Evolutionary conservation across 2,329 filamentous ascomycete species (phyloP), one percentile per base, ranked within the genome.

Genomic region (Ramularia collo-cygni): DNA sequence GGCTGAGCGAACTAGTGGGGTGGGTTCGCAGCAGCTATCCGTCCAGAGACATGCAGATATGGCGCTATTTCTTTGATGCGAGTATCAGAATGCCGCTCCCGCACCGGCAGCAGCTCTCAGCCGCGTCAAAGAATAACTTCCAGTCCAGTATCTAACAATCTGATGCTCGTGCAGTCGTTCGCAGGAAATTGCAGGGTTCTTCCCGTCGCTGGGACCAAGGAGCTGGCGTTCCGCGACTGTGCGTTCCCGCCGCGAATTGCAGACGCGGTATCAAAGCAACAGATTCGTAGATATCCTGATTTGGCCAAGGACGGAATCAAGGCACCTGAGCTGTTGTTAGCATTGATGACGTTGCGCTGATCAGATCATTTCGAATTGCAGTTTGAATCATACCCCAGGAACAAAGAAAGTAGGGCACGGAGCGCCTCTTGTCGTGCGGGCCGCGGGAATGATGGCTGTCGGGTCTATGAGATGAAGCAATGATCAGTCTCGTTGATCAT

Each of bases 151-250:
- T 41, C 33, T 45, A 43, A 43, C 34, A 48, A 42, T 51, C 44
- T 48, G 48, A 41, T 48, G 48, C 35, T 50, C 47, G 46, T 52
- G 55, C 56, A 58, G 54, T 52, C 53, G 58, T 61, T 61, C 58
- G 57, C 56, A 60, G 56, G 56, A 60, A 55, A 59, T 61, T 59
- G 56, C 57, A 60, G 56, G 57, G 49, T 54, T 53, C 40, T 54
- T 50, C 44, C 53, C 48, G 55, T 50, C 44, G 50, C 46, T 51
- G 41, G 50, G 42, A 45, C 57, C 55, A 54, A 53, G 49, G 52
- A 44, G 47, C 50, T 54, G 57, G 54, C 48, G 45, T 44, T 50
- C 46, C 50, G 52, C 55, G 57, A 53, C 56, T 58, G 57, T 53
- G 43, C 44, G 43, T 52, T 47, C 43, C 56, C 57, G 57, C 46